Evolutionary conservation across 352 stramenopile genomes (phyloP).

Genomic region (Phytophthora fragariae): DNA sequence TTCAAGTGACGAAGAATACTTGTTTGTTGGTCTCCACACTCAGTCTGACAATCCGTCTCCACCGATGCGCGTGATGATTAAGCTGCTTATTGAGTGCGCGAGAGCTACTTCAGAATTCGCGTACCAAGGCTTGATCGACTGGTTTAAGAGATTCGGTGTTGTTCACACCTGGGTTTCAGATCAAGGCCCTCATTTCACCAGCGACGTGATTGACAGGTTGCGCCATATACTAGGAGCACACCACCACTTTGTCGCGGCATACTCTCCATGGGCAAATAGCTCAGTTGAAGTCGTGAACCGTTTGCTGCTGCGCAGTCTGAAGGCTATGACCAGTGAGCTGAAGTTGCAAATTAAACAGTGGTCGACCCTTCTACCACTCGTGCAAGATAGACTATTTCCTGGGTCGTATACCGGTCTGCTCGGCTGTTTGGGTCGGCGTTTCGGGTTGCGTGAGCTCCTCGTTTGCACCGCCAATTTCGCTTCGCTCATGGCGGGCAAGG

Average conservation of each 20-base stretch:
- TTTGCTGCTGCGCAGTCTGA: neutral
- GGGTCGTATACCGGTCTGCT: no score
- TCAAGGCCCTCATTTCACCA: neutral
- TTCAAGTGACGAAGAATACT: constrained; percentile 16
- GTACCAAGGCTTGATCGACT: neutral
- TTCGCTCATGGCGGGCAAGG: no score
- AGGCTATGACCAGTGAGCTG: neutral
- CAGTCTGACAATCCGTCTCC: neutral
- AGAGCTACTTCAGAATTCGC: neutral
- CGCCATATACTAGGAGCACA: neutral
- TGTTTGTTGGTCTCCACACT: constrained; percentile 13
- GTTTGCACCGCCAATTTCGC: no score
- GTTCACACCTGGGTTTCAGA: neutral
- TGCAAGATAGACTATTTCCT: no score
- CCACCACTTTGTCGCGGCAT: neutral
- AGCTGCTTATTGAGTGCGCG: neutral
- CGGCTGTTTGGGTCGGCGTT: no score
- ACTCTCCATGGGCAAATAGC: neutral
- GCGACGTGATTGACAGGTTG: no score
- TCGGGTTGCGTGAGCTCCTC: no score
- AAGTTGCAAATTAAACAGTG: neutral
- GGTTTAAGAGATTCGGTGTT: neutral
- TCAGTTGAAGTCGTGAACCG: neutral
- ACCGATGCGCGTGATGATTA: constrained; percentile 8
- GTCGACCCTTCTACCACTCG: neutral